A percentile compares a stretch with the other conserved stretches of the same genome.
These are phyloP conservation scores for Salicornia ramosissima DNA, from an alignment of 148 eudicot species.

Conservation along the genomic window DNA sequence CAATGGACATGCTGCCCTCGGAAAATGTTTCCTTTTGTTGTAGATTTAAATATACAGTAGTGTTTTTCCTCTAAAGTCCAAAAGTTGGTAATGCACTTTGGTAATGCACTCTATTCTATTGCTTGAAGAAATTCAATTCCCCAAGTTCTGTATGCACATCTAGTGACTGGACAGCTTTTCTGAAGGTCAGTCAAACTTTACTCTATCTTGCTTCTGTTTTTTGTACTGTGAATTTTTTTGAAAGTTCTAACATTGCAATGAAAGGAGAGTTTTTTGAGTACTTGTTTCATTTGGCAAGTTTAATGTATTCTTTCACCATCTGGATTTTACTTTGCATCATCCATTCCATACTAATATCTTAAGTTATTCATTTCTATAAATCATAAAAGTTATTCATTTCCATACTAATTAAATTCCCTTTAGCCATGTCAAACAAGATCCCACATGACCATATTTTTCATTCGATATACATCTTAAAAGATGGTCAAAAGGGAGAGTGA, in stretches of 20 bases:
- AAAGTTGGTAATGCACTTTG: too few relatives aligned
- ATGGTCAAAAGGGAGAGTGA: too few relatives aligned
- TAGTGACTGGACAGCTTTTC: conserved; percentile 83
- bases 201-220: not conserved
- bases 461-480: too few relatives aligned
- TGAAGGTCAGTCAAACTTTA: conserved; percentile 49
- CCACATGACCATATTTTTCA: too few relatives aligned
- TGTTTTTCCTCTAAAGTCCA: too few relatives aligned
- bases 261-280: not conserved
- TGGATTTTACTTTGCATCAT: not conserved
- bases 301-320: not conserved
- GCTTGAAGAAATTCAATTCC: conserved; percentile 81
- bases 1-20: not conserved
- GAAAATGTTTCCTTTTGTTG: not conserved
- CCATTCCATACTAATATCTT: too few relatives aligned
- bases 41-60: not conserved
- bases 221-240: not conserved
- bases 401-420: too few relatives aligned
- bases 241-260: not conserved
- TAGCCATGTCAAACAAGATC: too few relatives aligned
- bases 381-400: too few relatives aligned
- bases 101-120: conserved; percentile 16
- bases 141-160: conserved; percentile 86
- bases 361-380: too few relatives aligned
- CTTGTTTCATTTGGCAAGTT: not conserved